Percentiles rank a stretch among this genome's conserved stretches.
These are phyloP conservation scores for Laguncularia racemosa DNA, from an alignment of 345 rosid genomes.

Conservation along the genomic window DNA sequence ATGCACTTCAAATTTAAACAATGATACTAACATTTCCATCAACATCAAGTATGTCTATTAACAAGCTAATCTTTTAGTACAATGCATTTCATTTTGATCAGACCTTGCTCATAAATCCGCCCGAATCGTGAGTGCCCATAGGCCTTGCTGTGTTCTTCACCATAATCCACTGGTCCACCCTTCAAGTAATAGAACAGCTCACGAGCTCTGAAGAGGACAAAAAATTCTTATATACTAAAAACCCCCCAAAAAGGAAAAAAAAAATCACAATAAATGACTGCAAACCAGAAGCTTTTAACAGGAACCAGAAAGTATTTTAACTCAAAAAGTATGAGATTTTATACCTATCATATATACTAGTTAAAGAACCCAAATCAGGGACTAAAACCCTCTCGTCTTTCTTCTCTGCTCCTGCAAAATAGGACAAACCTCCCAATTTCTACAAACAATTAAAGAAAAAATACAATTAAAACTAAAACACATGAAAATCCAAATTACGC, in stretches of 20 bases:
- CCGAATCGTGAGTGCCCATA: constrained; percentile 90
- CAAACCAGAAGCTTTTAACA: no score
- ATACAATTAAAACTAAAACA: not conserved
- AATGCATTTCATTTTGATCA: no score
- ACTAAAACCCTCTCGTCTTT: constrained; percentile 91
- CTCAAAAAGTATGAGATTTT: not conserved
- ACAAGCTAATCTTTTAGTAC: not conserved
- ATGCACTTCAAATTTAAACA: constrained; percentile 5
- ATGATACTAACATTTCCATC: not conserved
- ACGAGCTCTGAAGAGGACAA: constrained; percentile 63
- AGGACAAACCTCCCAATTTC: constrained; percentile 85
- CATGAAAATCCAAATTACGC: not conserved
- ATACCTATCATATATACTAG: constrained; percentile 87
- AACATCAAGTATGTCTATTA: no score
- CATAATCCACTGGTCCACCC: constrained; percentile 91
- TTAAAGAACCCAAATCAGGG: constrained; percentile 96
- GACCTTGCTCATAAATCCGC: constrained; percentile 72
- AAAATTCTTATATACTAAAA: not conserved
- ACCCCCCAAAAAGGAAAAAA: no score
- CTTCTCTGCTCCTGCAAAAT: constrained; percentile 97
- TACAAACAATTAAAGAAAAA: constrained; percentile 11
- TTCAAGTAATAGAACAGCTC: constrained; percentile 90
- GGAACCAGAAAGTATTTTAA: no score
- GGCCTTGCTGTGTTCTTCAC: constrained; percentile 84
- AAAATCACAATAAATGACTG: no score